Evolutionary conservation across 1,139 yeast genomes (phyloP).

Genomic region (Debaryomyces psychrophilus): DNA sequence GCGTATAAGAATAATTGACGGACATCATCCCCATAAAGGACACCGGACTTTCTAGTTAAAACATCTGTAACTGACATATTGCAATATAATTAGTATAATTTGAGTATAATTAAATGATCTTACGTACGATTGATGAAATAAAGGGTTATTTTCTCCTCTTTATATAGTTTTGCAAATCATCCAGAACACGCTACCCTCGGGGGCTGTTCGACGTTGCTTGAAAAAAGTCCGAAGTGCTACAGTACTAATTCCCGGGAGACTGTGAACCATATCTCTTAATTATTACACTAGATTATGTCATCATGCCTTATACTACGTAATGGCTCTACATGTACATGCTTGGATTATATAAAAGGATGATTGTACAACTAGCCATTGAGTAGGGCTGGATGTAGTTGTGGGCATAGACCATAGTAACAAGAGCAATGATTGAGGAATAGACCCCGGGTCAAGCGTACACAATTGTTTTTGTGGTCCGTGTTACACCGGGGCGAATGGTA

Average conservation of each 20-base stretch:
- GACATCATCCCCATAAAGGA: conserved; percentile 98
- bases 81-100: conserved; percentile 6
- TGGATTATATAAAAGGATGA: background rate
- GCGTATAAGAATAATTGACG: conserved; percentile 91
- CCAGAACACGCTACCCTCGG: conserved; percentile 8
- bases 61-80: conserved; percentile 58
- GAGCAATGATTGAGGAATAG: background rate
- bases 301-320: conserved; percentile 9
- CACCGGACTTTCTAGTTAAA: conserved; percentile 91
- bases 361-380: background rate
- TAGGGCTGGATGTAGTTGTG: background rate
- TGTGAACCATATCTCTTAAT: conserved; percentile 10
- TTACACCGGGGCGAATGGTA: conserved; percentile 5
- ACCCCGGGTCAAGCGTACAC: background rate
- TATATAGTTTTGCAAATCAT: conserved; percentile 10
- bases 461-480: background rate
- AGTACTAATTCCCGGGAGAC: conserved; percentile 12
- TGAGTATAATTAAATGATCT: background rate
- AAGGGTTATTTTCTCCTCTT: conserved; percentile 12
- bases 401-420: background rate
- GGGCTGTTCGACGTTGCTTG: conserved; percentile 9
- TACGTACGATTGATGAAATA: conserved; percentile 4
- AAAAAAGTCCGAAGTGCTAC: conserved; percentile 11
- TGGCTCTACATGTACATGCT: conserved; percentile 3
- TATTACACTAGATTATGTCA: conserved; percentile 5